A percentile compares a stretch with the other conserved stretches of the same genome.
Conservation (phyloP, 2,329 filamentous ascomycete genomes). For the Colletotrichum liriopes region DNA sequence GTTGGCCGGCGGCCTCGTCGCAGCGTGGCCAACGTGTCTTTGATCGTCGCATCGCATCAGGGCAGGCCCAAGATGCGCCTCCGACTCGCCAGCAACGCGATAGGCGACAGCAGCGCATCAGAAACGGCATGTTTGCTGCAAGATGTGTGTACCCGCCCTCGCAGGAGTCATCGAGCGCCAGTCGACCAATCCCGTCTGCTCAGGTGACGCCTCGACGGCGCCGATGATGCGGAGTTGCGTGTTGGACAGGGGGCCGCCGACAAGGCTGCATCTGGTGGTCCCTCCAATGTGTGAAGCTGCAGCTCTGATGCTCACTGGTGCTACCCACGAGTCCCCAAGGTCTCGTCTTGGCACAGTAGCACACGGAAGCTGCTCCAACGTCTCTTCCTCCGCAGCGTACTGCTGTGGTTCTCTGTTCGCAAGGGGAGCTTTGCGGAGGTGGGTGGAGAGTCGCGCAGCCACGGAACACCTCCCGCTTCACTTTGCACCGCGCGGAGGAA, state of each 20-base stretch:
- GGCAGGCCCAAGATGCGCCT: conserved; percentile 24
- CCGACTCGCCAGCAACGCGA: conserved; percentile 19
- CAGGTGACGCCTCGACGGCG: conserved; percentile 38
- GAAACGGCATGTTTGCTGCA: conserved; percentile 41
- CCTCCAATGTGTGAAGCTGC: conserved; percentile 37
- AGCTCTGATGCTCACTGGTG: conserved; percentile 27
- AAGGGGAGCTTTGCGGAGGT: conserved; percentile 20
- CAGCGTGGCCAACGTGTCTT: conserved; percentile 33
- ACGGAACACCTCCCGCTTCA: conserved; percentile 4
- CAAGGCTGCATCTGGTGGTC: conserved; percentile 41
- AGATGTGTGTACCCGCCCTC: conserved; percentile 42
- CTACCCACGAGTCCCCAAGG: conserved; percentile 18
- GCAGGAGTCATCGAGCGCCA: conserved; percentile 37
- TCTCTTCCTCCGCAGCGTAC: background rate
- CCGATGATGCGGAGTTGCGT: conserved; percentile 44
- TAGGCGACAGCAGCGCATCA: conserved; percentile 32
- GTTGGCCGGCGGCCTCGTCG: conserved; percentile 20
- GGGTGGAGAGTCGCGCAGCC: conserved; percentile 18
- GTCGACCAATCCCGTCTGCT: conserved; percentile 36
- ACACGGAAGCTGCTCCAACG: conserved; percentile 17
- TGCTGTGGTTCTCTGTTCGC: background rate
- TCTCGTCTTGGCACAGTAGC: conserved; percentile 31
- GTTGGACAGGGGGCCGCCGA: conserved; percentile 31
- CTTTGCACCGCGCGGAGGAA: background rate
- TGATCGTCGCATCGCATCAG: conserved; percentile 33